Evolutionary conservation across 2,329 filamentous ascomycete genomes (phyloP).

Genomic region (Sporothrix globosa): DNA sequence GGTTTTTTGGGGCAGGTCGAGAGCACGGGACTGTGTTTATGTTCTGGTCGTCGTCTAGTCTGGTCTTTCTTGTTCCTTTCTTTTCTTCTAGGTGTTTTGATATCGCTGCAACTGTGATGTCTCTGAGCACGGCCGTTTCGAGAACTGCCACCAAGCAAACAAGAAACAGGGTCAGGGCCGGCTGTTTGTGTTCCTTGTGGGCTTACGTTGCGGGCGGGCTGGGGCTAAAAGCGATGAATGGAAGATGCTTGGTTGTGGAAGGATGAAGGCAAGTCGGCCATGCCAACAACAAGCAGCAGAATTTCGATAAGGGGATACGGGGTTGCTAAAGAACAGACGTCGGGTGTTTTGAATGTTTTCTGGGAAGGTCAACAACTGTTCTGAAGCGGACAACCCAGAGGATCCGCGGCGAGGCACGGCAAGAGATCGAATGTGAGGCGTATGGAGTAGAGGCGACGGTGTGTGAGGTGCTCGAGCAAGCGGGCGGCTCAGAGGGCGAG

Average conservation of each 20-base stretch:
- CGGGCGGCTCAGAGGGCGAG: constrained; percentile 17
- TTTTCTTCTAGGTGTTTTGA: background rate
- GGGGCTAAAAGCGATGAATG: constrained; percentile 21
- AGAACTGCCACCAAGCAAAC: constrained; percentile 20
- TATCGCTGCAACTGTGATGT: background rate
- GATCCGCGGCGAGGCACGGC: constrained; percentile 29
- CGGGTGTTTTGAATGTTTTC: constrained; percentile 27
- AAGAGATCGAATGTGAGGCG: constrained; percentile 22
- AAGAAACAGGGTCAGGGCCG: constrained; percentile 25
- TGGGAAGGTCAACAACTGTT: background rate
- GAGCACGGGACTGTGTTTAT: background rate
- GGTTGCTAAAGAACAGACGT: constrained; percentile 24
- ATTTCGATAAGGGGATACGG: constrained; percentile 9
- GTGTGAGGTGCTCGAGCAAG: constrained; percentile 24
- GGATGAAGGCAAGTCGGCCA: background rate
- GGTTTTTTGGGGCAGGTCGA: constrained; percentile 4
- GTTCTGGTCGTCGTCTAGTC: background rate
- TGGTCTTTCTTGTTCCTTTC: too few relatives aligned
- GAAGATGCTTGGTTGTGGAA: constrained; percentile 12
- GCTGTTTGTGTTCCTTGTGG: constrained; percentile 15
- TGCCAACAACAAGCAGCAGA: constrained; percentile 5
- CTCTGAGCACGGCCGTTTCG: constrained; percentile 23
- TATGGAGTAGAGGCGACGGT: constrained; percentile 27
- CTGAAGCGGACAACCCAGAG: constrained; percentile 19
- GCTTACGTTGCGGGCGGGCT: constrained; percentile 23